A percentile compares a stretch with the other conserved stretches of the same genome.
These are phyloP conservation scores for Antrodiella citrinella DNA, from an alignment of 768 basidiomycete genomes.

Conservation along the genomic window DNA sequence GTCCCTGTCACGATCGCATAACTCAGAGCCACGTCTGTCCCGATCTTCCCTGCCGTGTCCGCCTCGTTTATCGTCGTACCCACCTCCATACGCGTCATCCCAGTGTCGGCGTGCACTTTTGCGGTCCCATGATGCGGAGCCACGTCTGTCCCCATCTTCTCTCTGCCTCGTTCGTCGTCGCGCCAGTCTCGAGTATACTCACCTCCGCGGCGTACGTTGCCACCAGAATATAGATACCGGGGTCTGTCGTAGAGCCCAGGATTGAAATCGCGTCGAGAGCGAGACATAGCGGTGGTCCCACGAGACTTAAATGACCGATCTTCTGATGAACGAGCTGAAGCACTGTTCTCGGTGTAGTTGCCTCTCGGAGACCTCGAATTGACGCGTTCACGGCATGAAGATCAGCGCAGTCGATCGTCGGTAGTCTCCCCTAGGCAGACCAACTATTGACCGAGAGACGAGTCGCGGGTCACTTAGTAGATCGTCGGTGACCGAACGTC, in stretches of 20 bases:
- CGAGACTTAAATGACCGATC: constrained; percentile 14
- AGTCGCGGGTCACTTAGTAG: too few relatives aligned
- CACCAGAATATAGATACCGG: constrained; percentile 4
- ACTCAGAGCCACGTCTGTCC: constrained; percentile 8
- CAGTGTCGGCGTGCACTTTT: constrained; percentile 9
- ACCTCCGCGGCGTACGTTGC: constrained; percentile 1
- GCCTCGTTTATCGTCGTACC: too few relatives aligned
- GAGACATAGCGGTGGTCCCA: constrained; percentile 14
- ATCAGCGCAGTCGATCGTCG: constrained; percentile 11
- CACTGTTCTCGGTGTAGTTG: constrained; percentile 6
- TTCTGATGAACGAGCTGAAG: constrained; percentile 19
- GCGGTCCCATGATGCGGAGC: neutral
- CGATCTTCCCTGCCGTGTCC: constrained; percentile 13
- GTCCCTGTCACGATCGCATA: neutral
- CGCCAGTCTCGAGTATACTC: constrained; percentile 16
- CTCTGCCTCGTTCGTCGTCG: constrained; percentile 14
- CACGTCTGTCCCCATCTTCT: constrained; percentile 15
- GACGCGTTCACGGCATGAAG: neutral
- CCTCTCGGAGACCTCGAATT: constrained; percentile 1
- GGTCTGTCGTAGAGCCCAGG: constrained; percentile 14
- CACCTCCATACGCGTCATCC: too few relatives aligned
- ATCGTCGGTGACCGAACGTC: constrained; percentile 16
- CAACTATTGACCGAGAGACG: too few relatives aligned
- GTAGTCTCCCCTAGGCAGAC: too few relatives aligned
- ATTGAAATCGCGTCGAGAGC: constrained; percentile 13